These are phyloP conservation scores for Rubroboletus satanas DNA, from an alignment of 768 basidiomycete genomes.

Conservation along the genomic window DNA sequence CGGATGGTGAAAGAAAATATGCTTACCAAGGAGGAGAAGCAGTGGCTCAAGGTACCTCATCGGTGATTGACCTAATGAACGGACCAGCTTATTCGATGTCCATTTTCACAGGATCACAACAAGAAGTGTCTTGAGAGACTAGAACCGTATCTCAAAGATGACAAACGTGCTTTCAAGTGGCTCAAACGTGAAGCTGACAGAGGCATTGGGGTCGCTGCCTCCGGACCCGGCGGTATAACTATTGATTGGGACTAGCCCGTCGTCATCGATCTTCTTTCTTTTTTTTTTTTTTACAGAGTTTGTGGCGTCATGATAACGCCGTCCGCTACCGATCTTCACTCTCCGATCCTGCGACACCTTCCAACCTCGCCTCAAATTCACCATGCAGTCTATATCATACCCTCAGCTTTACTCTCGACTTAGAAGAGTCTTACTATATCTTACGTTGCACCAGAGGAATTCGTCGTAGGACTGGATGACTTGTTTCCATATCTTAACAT, in stretches of 20 bases:
- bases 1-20: conserved; percentile 81
- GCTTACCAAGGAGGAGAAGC: conserved; percentile 80
- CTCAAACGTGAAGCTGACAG: conserved; percentile 73
- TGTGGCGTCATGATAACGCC: background rate
- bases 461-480: conserved; percentile 21
- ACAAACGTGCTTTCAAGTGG: conserved; percentile 80
- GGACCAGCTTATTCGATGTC: conserved; percentile 3
- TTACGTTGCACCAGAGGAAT: conserved; percentile 22
- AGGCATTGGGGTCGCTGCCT: conserved; percentile 63
- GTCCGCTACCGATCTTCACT: background rate
- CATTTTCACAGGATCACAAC: conserved; percentile 68
- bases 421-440: conserved; percentile 20
- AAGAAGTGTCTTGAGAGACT: conserved; percentile 63
- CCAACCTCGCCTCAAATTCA: background rate
- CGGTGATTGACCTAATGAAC: background rate
- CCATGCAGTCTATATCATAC: conserved; percentile 4
- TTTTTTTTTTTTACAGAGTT: conserved; percentile 1
- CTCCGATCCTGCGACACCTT: conserved; percentile 24
- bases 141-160: conserved; percentile 63
- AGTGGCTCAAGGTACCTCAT: conserved; percentile 71
- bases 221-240: conserved; percentile 63
- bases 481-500: conserved; percentile 24
- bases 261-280: background rate
- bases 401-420: conserved; percentile 3
- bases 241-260: conserved; percentile 70